A percentile compares a stretch with the other conserved stretches of the same genome.
Conservation (phyloP, 179 eudicot genomes). For the Beta macrorhiza region DNA sequence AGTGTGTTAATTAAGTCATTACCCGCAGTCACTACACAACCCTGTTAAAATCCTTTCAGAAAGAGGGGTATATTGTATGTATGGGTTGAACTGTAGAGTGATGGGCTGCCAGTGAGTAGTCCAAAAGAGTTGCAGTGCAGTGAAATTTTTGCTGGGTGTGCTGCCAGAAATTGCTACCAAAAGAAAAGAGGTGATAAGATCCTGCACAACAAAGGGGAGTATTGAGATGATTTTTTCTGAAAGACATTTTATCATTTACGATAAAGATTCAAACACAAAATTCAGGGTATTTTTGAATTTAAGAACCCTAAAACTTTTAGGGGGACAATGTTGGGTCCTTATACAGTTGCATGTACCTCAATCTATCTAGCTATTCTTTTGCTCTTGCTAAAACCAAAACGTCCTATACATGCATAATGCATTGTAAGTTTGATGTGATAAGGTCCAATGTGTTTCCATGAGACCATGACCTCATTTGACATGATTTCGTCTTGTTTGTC, state of each 20-base stretch:
- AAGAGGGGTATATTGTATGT: conserved; percentile 34
- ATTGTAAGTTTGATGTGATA: background rate
- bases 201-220: conserved; percentile 40
- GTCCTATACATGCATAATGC: conserved; percentile 8
- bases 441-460: background rate
- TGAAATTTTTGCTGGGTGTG: conserved; percentile 43
- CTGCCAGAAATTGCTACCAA: conserved; percentile 48
- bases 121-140: conserved; percentile 29
- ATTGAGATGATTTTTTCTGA: conserved; percentile 27
- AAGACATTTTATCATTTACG: conserved; percentile 17
- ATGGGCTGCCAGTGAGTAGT: conserved; percentile 35
- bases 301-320: background rate
- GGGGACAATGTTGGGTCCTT: conserved; percentile 36
- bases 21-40: background rate
- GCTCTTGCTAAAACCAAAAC: conserved; percentile 9
- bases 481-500: background rate
- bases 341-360: conserved; percentile 1
- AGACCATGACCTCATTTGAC: background rate
- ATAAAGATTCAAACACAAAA: conserved; percentile 21
- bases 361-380: conserved; percentile 2
- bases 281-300: conserved; percentile 20
- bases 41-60: background rate
- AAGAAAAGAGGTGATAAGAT: conserved; percentile 52
- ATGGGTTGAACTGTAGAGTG: conserved; percentile 41
- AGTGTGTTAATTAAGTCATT: too few species aligned